phyloP scores from a whole-genome alignment of 495 filamentous ascomycete species.

The Talaromyces trachyspermus region DNA sequence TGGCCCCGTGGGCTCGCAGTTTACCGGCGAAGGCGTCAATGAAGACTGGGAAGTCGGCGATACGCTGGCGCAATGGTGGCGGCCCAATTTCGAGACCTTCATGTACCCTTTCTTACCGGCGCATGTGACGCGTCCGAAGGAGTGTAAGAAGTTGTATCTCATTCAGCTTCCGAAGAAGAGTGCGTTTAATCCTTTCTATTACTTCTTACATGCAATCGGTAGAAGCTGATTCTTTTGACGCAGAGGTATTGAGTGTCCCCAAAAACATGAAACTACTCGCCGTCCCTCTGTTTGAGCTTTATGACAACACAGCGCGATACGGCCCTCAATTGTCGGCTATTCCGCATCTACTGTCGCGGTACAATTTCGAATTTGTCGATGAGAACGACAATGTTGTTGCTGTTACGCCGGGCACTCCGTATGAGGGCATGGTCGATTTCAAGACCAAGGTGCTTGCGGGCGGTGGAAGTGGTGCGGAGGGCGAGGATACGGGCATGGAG shows the following conservation, averaged over 20 bases:
- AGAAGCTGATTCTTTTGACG: too few species aligned
- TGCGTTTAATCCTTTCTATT: slow-evolving; percentile 39
- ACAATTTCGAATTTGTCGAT: slow-evolving; percentile 98
- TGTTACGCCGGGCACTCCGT: slow-evolving; percentile 62
- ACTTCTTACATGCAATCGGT: too few species aligned
- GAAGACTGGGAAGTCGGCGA: slow-evolving; percentile 91
- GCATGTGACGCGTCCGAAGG: slow-evolving; percentile 92
- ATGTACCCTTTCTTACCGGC: slow-evolving; percentile 98
- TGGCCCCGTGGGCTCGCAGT: slow-evolving; percentile 82
- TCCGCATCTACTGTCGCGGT: slow-evolving; percentile 84
- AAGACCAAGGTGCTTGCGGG: slow-evolving; percentile 72
- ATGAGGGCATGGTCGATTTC: slow-evolving; percentile 37
- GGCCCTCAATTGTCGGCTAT: slow-evolving; percentile 95
- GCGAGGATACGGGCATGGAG: slow-evolving; percentile 36
- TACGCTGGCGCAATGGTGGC: slow-evolving; percentile 95
- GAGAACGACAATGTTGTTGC: slow-evolving; percentile 85
- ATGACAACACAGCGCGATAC: slow-evolving; percentile 92
- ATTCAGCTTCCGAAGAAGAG: slow-evolving; percentile 89
- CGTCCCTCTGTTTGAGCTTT: slow-evolving; percentile 93
- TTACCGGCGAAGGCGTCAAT: slow-evolving; percentile 78
- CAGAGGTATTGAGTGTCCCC: slow-evolving; percentile 92
- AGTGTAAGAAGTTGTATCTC: slow-evolving; percentile 98
- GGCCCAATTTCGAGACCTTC: slow-evolving; percentile 98
- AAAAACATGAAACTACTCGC: slow-evolving; percentile 99
- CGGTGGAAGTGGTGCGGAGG: slow-evolving; percentile 37